These are phyloP conservation scores for Trypanosoma scelopori DNA, from an alignment of 208 protist species.

Conservation along the genomic window DNA sequence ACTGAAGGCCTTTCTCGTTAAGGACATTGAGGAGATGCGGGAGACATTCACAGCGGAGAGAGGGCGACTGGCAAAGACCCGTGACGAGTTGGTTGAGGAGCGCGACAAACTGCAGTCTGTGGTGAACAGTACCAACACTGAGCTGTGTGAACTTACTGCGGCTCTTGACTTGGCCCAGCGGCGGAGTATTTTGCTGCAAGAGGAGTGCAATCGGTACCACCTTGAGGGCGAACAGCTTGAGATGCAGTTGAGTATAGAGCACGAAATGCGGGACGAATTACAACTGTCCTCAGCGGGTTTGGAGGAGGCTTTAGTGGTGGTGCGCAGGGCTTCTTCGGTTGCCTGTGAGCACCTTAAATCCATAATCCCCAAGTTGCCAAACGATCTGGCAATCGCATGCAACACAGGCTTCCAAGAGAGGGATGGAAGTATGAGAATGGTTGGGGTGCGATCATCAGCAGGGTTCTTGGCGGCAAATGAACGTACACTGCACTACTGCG, in stretches of 20 bases:
- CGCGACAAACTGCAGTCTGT: conserved; percentile 27
- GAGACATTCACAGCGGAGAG: conserved; percentile 29
- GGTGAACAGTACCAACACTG: conserved; percentile 23
- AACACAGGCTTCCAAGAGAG: not conserved
- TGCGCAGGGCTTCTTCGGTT: conserved; percentile 3
- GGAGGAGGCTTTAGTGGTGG: not conserved
- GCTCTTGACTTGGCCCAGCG: not conserved
- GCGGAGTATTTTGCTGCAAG: not conserved
- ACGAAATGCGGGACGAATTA: conserved; percentile 7
- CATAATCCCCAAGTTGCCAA: not conserved
- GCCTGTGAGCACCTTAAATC: conserved; percentile 1
- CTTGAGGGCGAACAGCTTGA: not conserved
- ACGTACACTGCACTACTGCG: conserved; percentile 6
- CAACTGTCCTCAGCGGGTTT: conserved; percentile 1
- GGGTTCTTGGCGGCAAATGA: conserved; percentile 4
- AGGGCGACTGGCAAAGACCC: conserved; percentile 20
- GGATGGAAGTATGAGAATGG: not conserved
- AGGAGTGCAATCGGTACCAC: conserved; percentile 1
- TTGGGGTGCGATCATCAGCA: not conserved
- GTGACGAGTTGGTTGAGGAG: conserved; percentile 28
- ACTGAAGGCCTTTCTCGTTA: conserved; percentile 24
- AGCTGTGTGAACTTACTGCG: conserved; percentile 9
- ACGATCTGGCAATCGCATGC: not conserved
- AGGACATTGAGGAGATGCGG: conserved; percentile 21
- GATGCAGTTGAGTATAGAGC: not conserved